phyloP scores from a whole-genome alignment of 202 grass and related monocot species.

The Musa balbisiana region DNA sequence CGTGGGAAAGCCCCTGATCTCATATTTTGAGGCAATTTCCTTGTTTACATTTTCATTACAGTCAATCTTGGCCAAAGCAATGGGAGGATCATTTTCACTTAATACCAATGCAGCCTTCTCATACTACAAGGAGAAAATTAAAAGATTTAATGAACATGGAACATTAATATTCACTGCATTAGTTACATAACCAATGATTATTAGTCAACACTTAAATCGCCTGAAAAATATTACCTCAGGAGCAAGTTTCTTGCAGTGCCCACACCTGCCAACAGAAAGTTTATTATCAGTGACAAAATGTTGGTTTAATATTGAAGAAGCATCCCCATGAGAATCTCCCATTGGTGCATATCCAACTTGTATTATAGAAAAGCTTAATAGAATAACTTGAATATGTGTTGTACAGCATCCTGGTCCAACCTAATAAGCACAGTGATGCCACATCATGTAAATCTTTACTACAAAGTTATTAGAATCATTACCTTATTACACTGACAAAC shows the following conservation, averaged over 20 bases:
- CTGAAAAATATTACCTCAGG: constrained; percentile 58
- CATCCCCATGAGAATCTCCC: neutral
- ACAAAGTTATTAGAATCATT: too few relatives aligned
- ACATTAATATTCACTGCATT: too few relatives aligned
- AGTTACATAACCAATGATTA: neutral
- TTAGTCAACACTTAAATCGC: neutral
- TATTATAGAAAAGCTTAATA: too few relatives aligned
- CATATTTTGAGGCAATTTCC: constrained; percentile 57
- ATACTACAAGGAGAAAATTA: constrained; percentile 45
- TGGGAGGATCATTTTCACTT: constrained; percentile 65
- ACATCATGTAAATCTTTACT: too few relatives aligned
- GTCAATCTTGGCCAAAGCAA: constrained; percentile 86
- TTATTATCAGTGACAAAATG: neutral
- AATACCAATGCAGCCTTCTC: constrained; percentile 74
- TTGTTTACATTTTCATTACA: constrained; percentile 70
- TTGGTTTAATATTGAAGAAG: neutral
- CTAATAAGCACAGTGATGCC: too few relatives aligned
- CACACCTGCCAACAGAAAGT: constrained; percentile 56
- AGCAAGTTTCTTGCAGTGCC: constrained; percentile 66
- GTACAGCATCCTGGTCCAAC: too few relatives aligned
- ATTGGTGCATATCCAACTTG: too few relatives aligned
- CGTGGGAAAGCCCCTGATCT: constrained; percentile 78
- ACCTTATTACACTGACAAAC: too few relatives aligned
- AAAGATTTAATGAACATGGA: neutral
- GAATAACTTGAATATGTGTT: too few relatives aligned